Conservation (phyloP, 805 yeast genomes). For the Dipodascopsis tothii region DNA sequence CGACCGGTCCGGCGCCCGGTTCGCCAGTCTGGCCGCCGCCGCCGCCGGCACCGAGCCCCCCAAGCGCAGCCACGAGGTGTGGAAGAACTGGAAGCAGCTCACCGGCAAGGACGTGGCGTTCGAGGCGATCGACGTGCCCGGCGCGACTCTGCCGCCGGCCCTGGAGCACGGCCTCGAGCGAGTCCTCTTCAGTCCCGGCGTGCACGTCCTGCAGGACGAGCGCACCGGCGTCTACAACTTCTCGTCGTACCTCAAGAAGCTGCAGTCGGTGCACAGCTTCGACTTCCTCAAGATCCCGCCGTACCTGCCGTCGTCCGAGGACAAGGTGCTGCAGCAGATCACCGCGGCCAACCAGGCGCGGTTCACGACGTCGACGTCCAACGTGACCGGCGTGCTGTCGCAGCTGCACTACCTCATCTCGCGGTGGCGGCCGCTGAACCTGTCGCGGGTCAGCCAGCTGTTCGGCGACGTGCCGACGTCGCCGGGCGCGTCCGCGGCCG, state of each 20-base stretch:
- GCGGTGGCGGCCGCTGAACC: conserved; percentile 44
- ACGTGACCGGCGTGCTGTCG: conserved; percentile 68
- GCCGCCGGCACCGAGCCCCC: too few species aligned
- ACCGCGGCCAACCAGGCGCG: conserved; percentile 35
- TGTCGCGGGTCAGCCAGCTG: conserved; percentile 29
- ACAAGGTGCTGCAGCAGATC: conserved; percentile 43
- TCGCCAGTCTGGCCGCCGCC: too few species aligned
- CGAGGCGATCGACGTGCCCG: not conserved
- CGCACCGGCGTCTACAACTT: conserved; percentile 69
- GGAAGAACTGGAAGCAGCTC: not conserved
- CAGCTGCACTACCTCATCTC: conserved; percentile 70
- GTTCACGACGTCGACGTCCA: conserved; percentile 77
- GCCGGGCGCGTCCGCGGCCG: conserved; percentile 41
- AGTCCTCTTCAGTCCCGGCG: conserved; percentile 69
- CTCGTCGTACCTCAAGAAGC: conserved; percentile 48
- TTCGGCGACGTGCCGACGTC: conserved; percentile 28
- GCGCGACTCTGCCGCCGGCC: conserved; percentile 29
- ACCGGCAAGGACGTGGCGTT: not conserved
- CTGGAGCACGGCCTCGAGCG: conserved; percentile 62
- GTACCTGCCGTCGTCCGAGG: conserved; percentile 65
- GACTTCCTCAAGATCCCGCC: conserved; percentile 49
- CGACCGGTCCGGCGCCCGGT: too few species aligned
- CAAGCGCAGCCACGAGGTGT: too few species aligned
- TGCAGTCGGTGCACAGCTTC: conserved; percentile 59
- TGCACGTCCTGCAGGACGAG: conserved; percentile 71